Conservation (phyloP, 1,284 basidiomycete species). For the Psilocybe mexicana region DNA sequence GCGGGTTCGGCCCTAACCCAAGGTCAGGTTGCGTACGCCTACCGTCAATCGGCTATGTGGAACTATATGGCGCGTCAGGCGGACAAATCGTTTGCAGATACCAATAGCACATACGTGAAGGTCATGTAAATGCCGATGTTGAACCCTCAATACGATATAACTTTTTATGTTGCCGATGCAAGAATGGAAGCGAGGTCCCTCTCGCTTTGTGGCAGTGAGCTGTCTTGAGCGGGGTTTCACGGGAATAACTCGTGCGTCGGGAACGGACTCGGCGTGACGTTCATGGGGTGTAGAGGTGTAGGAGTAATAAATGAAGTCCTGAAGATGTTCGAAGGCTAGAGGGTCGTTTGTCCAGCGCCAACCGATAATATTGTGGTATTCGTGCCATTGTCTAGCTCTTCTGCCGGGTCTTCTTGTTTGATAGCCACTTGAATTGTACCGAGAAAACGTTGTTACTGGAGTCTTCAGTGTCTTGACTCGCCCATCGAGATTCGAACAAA, state of each 20-base stretch:
- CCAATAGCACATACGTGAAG: background rate
- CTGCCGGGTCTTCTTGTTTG: conserved; percentile 60
- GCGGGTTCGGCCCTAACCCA: background rate
- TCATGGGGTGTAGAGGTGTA: conserved; percentile 93
- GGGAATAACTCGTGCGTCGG: no score
- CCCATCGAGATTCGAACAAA: conserved; percentile 55
- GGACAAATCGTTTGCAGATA: background rate
- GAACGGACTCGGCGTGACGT: no score
- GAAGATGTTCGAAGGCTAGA: conserved; percentile 75
- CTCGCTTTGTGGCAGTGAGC: background rate
- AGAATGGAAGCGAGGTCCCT: no score
- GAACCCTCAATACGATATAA: no score
- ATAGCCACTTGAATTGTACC: conserved; percentile 77
- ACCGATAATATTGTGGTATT: conserved; percentile 86
- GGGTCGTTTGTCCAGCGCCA: conserved; percentile 86
- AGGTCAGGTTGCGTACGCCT: conserved; percentile 6
- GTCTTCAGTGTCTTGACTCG: no score
- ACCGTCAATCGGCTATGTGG: conserved; percentile 4
- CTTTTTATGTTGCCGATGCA: no score
- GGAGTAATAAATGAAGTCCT: conserved; percentile 92
- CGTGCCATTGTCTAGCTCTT: conserved; percentile 46
- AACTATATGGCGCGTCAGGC: background rate
- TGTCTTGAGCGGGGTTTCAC: no score
- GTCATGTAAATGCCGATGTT: background rate
- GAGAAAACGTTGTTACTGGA: conserved; percentile 67